These are phyloP conservation scores for Monosporozyma solicola DNA, from an alignment of 805 yeast genomes.

Conservation along the genomic window DNA sequence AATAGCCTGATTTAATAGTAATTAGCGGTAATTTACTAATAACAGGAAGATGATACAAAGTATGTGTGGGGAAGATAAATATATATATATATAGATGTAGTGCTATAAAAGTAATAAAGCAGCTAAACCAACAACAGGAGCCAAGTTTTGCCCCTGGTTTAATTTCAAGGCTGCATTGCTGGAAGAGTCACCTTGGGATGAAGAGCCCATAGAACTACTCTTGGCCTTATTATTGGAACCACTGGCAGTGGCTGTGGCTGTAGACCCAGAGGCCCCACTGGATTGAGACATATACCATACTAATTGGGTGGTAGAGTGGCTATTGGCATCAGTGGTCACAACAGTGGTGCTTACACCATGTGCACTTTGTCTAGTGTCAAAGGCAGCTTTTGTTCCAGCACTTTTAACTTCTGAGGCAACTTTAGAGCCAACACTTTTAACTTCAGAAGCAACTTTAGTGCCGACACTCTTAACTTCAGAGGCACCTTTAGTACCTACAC, in stretches of 20 bases:
- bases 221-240: background rate
- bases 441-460: constrained; percentile 1
- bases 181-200: background rate
- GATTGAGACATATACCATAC: too few species aligned
- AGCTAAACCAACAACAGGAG: constrained; percentile 2
- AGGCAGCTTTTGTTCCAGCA: background rate
- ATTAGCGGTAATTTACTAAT: background rate
- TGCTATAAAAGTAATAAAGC: constrained; percentile 8
- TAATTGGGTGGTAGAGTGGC: constrained; percentile 9
- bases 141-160: constrained; percentile 8
- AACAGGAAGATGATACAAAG: background rate
- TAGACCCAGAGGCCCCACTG: constrained; percentile 11
- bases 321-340: constrained; percentile 12
- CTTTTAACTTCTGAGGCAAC: background rate
- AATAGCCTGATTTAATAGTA: background rate
- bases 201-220: background rate
- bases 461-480: constrained; percentile 1
- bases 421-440: background rate
- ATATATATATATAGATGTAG: background rate
- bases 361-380: constrained; percentile 5
- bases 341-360: constrained; percentile 14
- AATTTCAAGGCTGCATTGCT: constrained; percentile 6
- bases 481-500: background rate
- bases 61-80: background rate
- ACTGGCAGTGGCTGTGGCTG: constrained; percentile 10